Conservation (phyloP, 192 early-diverging fungal genomes). For the Diversispora epigaea region DNA sequence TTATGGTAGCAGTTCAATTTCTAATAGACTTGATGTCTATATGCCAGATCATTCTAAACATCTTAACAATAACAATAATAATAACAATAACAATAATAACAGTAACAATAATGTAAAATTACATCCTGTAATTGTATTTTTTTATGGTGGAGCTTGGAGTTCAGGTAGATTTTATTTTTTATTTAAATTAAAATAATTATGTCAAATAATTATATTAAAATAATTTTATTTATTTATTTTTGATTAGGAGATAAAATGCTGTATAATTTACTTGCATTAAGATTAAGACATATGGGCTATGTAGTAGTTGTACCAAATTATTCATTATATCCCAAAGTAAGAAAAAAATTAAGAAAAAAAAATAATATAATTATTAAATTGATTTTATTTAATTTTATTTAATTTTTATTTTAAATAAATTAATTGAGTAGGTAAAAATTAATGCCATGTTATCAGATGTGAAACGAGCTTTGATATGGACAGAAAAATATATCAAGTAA, state of each 20-base stretch:
- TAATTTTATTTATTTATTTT: neutral
- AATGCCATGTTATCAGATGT: constrained; percentile 47
- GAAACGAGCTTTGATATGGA: constrained; percentile 50
- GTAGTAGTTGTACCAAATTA: constrained; percentile 56
- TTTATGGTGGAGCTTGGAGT: constrained; percentile 58
- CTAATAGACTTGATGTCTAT: constrained; percentile 39
- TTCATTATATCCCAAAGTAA: constrained; percentile 51
- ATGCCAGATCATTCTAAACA: constrained; percentile 33
- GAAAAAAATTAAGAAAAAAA: constrained; percentile 1
- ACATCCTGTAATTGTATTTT: constrained; percentile 52
- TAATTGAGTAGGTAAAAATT: constrained; percentile 31
- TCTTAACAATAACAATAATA: too few species aligned
- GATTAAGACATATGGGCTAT: constrained; percentile 53
- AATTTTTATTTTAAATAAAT: too few species aligned
- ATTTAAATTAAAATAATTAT: neutral
- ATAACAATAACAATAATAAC: too few species aligned
- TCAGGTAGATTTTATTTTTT: constrained; percentile 35
- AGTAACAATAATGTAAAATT: neutral
- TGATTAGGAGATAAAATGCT: constrained; percentile 35
- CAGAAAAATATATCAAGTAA: constrained; percentile 30
- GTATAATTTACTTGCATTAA: constrained; percentile 51
- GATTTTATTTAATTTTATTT: too few species aligned
- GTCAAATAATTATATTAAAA: neutral
- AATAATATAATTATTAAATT: too few species aligned
- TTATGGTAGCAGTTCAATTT: constrained; percentile 15